Conservation (phyloP, 1,139 yeast species). For the Debaryomyces nepalensis region DNA sequence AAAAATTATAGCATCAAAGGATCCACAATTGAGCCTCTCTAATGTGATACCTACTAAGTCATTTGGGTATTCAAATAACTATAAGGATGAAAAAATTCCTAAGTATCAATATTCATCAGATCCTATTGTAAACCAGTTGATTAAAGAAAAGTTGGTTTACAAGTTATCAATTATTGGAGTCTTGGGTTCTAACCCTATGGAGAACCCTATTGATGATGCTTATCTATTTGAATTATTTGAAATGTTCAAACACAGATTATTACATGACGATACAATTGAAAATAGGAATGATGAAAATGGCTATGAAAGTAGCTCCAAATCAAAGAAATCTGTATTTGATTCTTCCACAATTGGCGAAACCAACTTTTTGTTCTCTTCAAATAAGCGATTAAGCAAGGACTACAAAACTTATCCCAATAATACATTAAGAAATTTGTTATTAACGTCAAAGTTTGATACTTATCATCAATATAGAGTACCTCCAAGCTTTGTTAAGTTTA, state of each 20-base stretch:
- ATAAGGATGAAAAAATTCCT: conserved; percentile 18
- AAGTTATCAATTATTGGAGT: conserved; percentile 45
- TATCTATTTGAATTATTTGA: conserved; percentile 39
- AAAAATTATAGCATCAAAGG: conserved; percentile 27
- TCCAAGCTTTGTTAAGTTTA: conserved; percentile 34
- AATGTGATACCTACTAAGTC: conserved; percentile 36
- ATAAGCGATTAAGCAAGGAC: conserved; percentile 8
- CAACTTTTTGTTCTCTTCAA: conserved; percentile 16
- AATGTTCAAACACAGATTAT: conserved; percentile 37
- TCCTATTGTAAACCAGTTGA: conserved; percentile 35
- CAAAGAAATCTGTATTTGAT: conserved; percentile 16
- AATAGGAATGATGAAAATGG: conserved; percentile 10
- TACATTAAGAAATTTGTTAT: conserved; percentile 9
- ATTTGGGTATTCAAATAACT: conserved; percentile 26
- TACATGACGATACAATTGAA: conserved; percentile 12
- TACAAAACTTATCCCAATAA: conserved; percentile 7
- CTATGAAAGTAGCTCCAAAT: conserved; percentile 7
- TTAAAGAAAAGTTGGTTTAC: conserved; percentile 40
- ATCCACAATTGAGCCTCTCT: conserved; percentile 31
- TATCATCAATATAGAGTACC: conserved; percentile 28
- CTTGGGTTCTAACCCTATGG: conserved; percentile 42
- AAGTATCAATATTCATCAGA: conserved; percentile 35
- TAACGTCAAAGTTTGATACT: conserved; percentile 87
- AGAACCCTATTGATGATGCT: conserved; percentile 28
- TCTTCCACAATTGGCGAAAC: conserved; percentile 30